Percentiles rank a stretch among this genome's conserved stretches.
Conservation (phyloP, 768 basidiomycete genomes). For the Phylloporus sp. region DNA sequence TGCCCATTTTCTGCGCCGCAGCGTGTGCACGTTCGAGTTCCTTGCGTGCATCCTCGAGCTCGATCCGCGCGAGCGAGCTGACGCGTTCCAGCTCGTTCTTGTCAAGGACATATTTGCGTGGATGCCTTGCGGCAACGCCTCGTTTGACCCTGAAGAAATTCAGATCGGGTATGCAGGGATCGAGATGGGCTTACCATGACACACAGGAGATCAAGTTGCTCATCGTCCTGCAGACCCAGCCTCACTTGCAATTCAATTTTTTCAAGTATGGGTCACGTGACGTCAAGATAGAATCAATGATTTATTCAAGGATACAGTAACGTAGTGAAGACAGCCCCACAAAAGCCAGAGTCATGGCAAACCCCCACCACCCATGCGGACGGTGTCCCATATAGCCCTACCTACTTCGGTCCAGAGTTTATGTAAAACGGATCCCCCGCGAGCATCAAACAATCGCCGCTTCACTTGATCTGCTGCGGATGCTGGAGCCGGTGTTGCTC, state of each 20-base stretch:
- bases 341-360: conserved; percentile 43
- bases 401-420: conserved; percentile 50
- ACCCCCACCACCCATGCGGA: conserved; percentile 75
- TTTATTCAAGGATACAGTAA: conserved; percentile 19
- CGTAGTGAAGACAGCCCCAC: neutral
- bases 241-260: conserved; percentile 5
- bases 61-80: conserved; percentile 79
- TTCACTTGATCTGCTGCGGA: conserved; percentile 57
- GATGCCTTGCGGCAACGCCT: conserved; percentile 71
- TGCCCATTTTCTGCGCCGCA: conserved; percentile 68
- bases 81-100: conserved; percentile 88
- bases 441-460: conserved; percentile 45
- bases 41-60: conserved; percentile 84
- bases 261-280: conserved; percentile 18
- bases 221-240: neutral
- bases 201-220: conserved; percentile 73
- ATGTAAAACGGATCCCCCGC: conserved; percentile 34
- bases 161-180: neutral
- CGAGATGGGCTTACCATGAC: conserved; percentile 42
- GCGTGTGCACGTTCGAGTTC: conserved; percentile 82
- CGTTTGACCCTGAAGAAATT: conserved; percentile 60
- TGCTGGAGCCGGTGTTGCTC: conserved; percentile 15
- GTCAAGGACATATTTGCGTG: conserved; percentile 85
- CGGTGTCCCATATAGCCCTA: conserved; percentile 58
- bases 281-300: neutral